Base-by-base conservation (phyloP, 2,329 filamentous ascomycete genomes). In the Trichoderma atroviride region DNA sequence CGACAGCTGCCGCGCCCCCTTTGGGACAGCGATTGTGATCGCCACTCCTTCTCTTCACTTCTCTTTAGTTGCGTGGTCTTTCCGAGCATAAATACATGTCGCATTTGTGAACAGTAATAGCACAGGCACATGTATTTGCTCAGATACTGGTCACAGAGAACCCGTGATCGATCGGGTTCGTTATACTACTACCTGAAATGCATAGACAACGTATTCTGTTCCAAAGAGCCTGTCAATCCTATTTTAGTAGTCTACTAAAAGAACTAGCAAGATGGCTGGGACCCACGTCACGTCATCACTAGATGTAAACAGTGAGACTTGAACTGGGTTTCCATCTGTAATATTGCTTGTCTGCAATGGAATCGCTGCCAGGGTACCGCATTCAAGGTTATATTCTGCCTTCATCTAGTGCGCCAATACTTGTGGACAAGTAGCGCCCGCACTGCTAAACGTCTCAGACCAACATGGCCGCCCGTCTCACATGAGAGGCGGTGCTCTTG, bases 281-380 rank as follows among this genome's bases (percentile, higher is more conserved):
- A 37, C 52, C 52, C 67, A 63, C 53, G 60, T 52, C 67, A 69
- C 63, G 63, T 56, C 52, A 63, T 63, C 50, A 64, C 59, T 60
- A 37, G 50, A 53, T 47, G 29, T 31, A 37, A 50, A 55, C 47
- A 50, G 43, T 40, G 57, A 59, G 57, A 53, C 14, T 67, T n/a
- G 29, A 24, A 19, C 31, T 61, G 27, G 40, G 7, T 19, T 24
- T 47, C 62, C 52, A 57, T 58, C 53, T 35, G 14, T 50, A 47
- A 66, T 63, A 24, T n/a, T 13, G 24, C 27, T 40, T 11, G n/a
- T 16, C 16, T 43, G 19, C 13, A 11, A 52, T n/a, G 62, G 35
- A 65, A 31, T 33, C 47, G 47, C 52, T 19, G 31, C 31, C 40
- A 35, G 59, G 16, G 64, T 52, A 55, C 52, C 19, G 50, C 50